phyloP scores from a whole-genome alignment of 2,329 filamentous ascomycete genomes.

The Fusarium sp. region DNA sequence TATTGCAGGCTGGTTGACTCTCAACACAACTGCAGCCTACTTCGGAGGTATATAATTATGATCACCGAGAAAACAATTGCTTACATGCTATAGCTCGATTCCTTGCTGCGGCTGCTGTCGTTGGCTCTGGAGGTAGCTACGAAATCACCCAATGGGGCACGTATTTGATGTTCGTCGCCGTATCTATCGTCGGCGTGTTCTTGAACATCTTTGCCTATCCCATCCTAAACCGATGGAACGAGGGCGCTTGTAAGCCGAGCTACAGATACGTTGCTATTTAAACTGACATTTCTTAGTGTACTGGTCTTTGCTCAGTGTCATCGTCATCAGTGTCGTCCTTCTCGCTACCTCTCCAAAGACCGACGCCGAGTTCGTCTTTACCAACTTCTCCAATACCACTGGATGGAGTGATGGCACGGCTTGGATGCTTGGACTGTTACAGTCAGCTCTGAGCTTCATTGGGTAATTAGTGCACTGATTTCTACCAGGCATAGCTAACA shows the following conservation, averaged over 20 bases:
- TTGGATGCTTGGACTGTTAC: conserved; percentile 59
- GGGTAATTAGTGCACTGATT: conserved; percentile 14
- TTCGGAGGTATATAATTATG: conserved; percentile 49
- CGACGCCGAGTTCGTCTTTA: conserved; percentile 55
- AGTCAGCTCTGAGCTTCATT: conserved; percentile 49
- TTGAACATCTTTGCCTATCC: conserved; percentile 56
- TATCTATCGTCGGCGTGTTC: conserved; percentile 36
- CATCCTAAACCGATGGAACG: conserved; percentile 54
- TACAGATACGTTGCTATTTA: background rate
- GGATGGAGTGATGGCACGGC: conserved; percentile 58
- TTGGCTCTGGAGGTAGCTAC: conserved; percentile 52
- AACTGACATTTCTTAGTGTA: conserved; percentile 43
- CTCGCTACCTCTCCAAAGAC: conserved; percentile 53
- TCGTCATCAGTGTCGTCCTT: conserved; percentile 55
- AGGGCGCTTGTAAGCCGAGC: conserved; percentile 48
- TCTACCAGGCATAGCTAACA: background rate
- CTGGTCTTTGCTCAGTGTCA: conserved; percentile 53
- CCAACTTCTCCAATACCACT: conserved; percentile 56
- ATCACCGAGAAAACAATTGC: background rate
- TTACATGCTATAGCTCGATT: conserved; percentile 50
- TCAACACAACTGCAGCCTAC: conserved; percentile 55
- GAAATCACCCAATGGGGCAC: conserved; percentile 52
- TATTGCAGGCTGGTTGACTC: conserved; percentile 56
- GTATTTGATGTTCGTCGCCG: conserved; percentile 53
- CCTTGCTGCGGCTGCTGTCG: conserved; percentile 53